These are phyloP conservation scores for Warburgia ugandensis DNA, from an alignment of 164 flowering plant genomes.

Conservation along the genomic window DNA sequence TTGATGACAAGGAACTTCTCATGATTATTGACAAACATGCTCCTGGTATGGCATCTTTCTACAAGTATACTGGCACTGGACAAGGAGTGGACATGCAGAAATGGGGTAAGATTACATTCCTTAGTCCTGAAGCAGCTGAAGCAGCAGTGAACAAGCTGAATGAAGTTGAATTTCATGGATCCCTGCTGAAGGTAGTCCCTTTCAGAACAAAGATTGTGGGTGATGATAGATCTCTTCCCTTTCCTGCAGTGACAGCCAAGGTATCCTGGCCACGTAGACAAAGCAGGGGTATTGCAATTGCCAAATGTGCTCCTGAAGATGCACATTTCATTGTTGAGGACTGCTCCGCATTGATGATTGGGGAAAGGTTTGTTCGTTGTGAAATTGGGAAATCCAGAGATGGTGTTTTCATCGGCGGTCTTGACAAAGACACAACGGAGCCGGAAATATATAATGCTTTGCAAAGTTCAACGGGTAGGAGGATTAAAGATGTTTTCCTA, in stretches of 20 bases:
- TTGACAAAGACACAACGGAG: constrained; percentile 57
- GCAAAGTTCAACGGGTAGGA: constrained; percentile 38
- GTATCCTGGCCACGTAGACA: constrained; percentile 78
- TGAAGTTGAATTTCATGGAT: constrained; percentile 37
- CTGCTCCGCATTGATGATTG: constrained; percentile 36
- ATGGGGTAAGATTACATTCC: constrained; percentile 81
- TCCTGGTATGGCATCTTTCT: constrained; percentile 49
- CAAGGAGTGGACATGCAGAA: constrained; percentile 42
- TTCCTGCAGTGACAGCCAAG: constrained; percentile 66
- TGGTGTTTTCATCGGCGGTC: constrained; percentile 39
- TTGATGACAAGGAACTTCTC: constrained; percentile 71
- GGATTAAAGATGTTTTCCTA: constrained; percentile 49
- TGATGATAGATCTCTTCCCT: constrained; percentile 41
- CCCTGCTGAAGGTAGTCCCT: constrained; percentile 41
- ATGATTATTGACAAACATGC: constrained; percentile 48
- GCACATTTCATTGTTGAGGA: constrained; percentile 37
- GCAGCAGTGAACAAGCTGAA: constrained; percentile 40
- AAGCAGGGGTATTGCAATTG: constrained; percentile 65
- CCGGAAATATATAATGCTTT: constrained; percentile 45
- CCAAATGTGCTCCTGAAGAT: constrained; percentile 47
- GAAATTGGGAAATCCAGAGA: constrained; percentile 32
- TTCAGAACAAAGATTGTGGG: constrained; percentile 33
- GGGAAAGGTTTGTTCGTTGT: constrained; percentile 40
- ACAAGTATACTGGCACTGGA: constrained; percentile 34
- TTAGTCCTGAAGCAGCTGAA: constrained; percentile 66